Conservation (phyloP, 441 rosid genomes). For the Arabidopsis lyrata region DNA sequence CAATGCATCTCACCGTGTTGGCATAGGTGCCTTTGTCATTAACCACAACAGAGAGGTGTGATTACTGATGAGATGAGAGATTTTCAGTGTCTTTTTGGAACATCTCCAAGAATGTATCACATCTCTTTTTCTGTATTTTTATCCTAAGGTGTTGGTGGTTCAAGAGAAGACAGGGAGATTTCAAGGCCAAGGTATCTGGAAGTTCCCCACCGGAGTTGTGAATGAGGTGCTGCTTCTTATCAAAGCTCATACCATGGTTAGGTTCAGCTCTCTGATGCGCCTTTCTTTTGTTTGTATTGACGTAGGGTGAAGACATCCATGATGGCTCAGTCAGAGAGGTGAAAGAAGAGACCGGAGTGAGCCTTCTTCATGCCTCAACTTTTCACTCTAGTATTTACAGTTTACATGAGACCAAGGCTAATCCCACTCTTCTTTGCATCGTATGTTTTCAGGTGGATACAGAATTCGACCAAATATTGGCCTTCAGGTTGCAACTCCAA, state of each 20-base stretch:
- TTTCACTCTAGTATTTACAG: not conserved
- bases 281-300: slow-evolving; percentile 12
- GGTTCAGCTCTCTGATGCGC: slow-evolving; percentile 21
- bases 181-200: slow-evolving; percentile 72
- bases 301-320: slow-evolving; percentile 77
- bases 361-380: slow-evolving; percentile 28
- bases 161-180: slow-evolving; percentile 79
- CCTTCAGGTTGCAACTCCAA: slow-evolving; percentile 64
- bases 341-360: slow-evolving; percentile 90
- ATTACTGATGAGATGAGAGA: not conserved
- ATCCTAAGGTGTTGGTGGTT: slow-evolving; percentile 69
- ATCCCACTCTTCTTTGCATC: slow-evolving; percentile 13
- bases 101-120: slow-evolving; percentile 10
- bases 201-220: slow-evolving; percentile 87
- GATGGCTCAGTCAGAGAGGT: slow-evolving; percentile 77
- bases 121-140: slow-evolving; percentile 33
- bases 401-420: slow-evolving; percentile 23
- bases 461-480: slow-evolving; percentile 70
- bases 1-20: slow-evolving; percentile 83
- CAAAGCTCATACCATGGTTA: not conserved
- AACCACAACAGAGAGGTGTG: slow-evolving; percentile 78
- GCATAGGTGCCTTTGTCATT: slow-evolving; percentile 84
- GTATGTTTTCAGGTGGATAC: slow-evolving; percentile 58
- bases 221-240: slow-evolving; percentile 58
- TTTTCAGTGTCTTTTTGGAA: slow-evolving; percentile 2